These are phyloP conservation scores for Spiraea crenata DNA, from an alignment of 331 rosid species.

Conservation along the genomic window DNA sequence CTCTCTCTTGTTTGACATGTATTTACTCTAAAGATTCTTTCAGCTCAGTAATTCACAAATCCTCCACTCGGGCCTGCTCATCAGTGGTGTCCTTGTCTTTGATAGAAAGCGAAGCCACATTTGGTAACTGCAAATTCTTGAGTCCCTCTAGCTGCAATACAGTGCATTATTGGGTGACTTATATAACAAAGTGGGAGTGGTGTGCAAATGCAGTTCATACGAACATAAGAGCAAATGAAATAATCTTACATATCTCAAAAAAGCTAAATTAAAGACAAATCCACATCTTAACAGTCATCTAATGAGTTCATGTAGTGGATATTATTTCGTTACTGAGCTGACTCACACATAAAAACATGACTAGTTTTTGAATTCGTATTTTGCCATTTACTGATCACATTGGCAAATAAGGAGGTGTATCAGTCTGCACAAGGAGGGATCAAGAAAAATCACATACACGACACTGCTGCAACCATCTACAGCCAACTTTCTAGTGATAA, in stretches of 20 bases:
- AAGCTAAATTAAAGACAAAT: not conserved
- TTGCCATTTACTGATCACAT: not conserved
- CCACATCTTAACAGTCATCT: not conserved
- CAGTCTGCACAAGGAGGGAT: not conserved
- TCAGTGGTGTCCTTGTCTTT: constrained; percentile 68
- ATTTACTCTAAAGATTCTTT: constrained; percentile 2
- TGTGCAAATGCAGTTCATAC: constrained; percentile 7
- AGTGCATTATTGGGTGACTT: constrained; percentile 12
- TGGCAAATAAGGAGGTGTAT: not conserved
- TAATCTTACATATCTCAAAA: not conserved
- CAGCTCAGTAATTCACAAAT: not conserved
- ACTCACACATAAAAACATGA: not conserved
- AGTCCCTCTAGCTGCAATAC: constrained; percentile 67
- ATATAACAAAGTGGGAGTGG: not conserved
- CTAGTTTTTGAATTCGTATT: not conserved
- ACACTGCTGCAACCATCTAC: not conserved
- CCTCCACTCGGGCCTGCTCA: constrained; percentile 33
- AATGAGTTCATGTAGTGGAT: not conserved
- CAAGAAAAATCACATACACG: not conserved
- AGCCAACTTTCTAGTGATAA: not conserved
- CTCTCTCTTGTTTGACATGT: not conserved
- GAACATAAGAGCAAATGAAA: not conserved
- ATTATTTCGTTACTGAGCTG: not conserved
- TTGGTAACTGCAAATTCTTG: constrained; percentile 33
- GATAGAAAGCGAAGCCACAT: constrained; percentile 32